A percentile compares a stretch with the other conserved stretches of the same genome.
phyloP scores from a whole-genome alignment of 371 early-diverging fungal species.

The Syncephalastrum racemosum region DNA sequence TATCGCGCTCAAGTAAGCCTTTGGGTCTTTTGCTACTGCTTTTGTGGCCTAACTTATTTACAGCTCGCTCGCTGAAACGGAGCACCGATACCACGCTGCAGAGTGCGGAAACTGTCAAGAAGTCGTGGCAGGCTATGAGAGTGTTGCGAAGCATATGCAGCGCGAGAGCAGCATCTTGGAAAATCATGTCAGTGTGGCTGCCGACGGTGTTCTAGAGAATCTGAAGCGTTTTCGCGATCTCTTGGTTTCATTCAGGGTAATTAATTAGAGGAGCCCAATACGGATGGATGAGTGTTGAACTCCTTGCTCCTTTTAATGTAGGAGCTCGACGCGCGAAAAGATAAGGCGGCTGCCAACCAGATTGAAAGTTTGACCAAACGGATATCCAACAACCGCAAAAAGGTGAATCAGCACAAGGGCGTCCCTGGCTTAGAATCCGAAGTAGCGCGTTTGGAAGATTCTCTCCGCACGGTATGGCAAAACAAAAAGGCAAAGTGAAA shows the following conservation, averaged over 20 bases:
- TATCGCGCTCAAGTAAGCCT: constrained; percentile 53
- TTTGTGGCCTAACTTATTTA: not conserved
- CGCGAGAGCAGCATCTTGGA: constrained; percentile 52
- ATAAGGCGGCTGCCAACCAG: constrained; percentile 33
- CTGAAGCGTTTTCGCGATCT: constrained; percentile 71
- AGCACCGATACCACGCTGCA: constrained; percentile 59
- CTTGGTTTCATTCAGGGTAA: constrained; percentile 62
- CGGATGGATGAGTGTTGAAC: not conserved
- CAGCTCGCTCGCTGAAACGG: constrained; percentile 56
- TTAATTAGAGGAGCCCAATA: not conserved
- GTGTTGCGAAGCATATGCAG: constrained; percentile 62
- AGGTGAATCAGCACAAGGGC: constrained; percentile 42
- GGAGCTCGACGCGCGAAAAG: constrained; percentile 37
- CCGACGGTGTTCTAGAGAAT: constrained; percentile 63
- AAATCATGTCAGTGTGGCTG: constrained; percentile 39
- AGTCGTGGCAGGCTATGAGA: constrained; percentile 58
- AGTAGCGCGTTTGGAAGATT: constrained; percentile 34
- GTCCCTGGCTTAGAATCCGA: constrained; percentile 50
- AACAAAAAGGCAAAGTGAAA: constrained; percentile 14
- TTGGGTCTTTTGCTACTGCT: constrained; percentile 11
- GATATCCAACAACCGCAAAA: constrained; percentile 31
- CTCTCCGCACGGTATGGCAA: constrained; percentile 32
- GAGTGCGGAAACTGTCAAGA: constrained; percentile 63
- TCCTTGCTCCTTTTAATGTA: no score
- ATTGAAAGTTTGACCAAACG: constrained; percentile 37